Evolutionary conservation across 2,329 filamentous ascomycete genomes (phyloP), one percentile per base, ranked within the genome.

Genomic region (Fusarium sp.): DNA sequence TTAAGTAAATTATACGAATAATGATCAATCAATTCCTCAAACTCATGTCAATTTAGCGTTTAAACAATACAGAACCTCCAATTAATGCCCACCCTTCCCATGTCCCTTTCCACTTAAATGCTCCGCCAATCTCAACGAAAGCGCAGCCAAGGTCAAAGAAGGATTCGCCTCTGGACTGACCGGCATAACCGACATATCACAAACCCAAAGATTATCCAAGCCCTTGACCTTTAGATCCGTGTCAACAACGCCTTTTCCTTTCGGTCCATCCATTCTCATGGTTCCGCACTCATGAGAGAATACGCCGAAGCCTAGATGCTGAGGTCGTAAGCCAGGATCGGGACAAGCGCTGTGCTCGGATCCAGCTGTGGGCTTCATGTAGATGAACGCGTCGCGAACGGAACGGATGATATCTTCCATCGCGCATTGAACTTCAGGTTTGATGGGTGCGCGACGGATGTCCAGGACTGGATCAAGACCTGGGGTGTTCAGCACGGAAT

Each of bases 231-330:
- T 60, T 3, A 72, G 45, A 6, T 72, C 22, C 0, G 44, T 24
- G 14, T 72, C 65, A 0, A 72, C 69, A 0, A 71, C 68, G 0
- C 69, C 69, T 6, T 32, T 1, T 0, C 58, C 44, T 0, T 54
- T 47, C 0, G 68, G 68, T 0, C 65, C 59, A 22, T 66, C 68
- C 69, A 72, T 72, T 7, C 69, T 47, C 69, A 72, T 72, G 0
- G 69, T 72, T 25, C 69, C 69, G 1, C 68, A 59, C 11, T 72
- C 69, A 8, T 72, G 68, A 3, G 68, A 71, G 9, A 72, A 72
- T 0, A 72, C 69, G 0, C 69, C 69, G 1, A 72, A 72, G 0
- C 69, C 69, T 18, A 72, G 2, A 25, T 72, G 69, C 18, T 72
- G 69, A 0, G 69, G 68, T 1, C 68, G 24, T 0, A 71, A 6